Base-by-base conservation (phyloP, 306 rosid species). In the Prinsepia uniflora region DNA sequence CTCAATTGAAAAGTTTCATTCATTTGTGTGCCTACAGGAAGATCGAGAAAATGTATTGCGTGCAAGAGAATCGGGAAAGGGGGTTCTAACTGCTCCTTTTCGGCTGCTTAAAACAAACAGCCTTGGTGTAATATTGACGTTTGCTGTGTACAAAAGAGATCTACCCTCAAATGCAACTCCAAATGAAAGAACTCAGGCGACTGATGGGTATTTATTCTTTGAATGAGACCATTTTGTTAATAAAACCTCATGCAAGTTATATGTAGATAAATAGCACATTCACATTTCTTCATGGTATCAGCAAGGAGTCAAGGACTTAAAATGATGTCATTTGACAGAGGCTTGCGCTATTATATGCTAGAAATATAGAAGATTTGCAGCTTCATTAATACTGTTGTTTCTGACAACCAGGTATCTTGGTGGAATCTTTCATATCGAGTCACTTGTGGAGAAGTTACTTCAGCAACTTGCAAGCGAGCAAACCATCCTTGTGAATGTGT, bases 401-500 rank as follows among this genome's bases (percentile, higher is more conserved):
- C 72, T 76, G 59, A 56, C 47, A 34, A 75, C 82, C 90, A 94
- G 98, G 87, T 94, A 94, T 84, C 96, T 94, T 73, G 99, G 99
- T 10, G 99, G 98, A 43, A 85, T 94, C 39, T 94, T 94, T 81
- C 96, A 94, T 71, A 81, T 94, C 9, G 97, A 91, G 86, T 94
- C 96, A 30, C 89, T 94, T 30, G 97, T 94, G 78, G 99, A 94
- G 83, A 94, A 94, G 78, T 84, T 94, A 75, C 97, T 91, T 72
- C 99, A 94, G 41, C 98, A 91, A 76, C 97, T 94, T 54, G 92
- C 99, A 52, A 91, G 99, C 95, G 91, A 94, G 88, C 97, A 91
- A 84, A 89, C 84, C 5, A 92, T 94, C 63, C 82, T 94, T 57
- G 97, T 94, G 62, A 85, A 89, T 77, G 99, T 94, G 64, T 94